Conservation (phyloP, 495 filamentous ascomycete genomes). For the Tuber calosporum region DNA sequence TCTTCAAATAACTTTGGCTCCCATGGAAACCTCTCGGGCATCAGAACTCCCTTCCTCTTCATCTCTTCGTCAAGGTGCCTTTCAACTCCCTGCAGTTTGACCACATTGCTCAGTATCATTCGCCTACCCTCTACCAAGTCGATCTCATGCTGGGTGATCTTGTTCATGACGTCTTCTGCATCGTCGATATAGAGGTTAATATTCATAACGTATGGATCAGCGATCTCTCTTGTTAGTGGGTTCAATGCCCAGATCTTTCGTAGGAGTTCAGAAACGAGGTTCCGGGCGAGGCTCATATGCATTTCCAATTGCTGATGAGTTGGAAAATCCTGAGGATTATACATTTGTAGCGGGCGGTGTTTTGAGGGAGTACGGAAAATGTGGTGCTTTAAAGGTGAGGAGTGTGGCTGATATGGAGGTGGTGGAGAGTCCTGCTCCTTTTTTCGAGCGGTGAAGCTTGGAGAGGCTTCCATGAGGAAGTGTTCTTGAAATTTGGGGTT, state of each 20-base stretch:
- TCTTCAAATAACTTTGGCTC: background rate
- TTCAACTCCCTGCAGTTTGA: background rate
- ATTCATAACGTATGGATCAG: constrained; percentile 1
- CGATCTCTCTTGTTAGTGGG: background rate
- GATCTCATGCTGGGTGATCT: background rate
- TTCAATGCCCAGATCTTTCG: background rate
- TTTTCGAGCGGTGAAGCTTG: background rate
- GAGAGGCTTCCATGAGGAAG: background rate
- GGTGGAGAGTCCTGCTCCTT: background rate
- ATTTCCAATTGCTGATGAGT: background rate
- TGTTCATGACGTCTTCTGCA: background rate
- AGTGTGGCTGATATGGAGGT: background rate
- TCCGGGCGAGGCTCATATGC: background rate
- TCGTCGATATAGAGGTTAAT: background rate
- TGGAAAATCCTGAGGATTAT: background rate
- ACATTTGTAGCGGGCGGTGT: background rate
- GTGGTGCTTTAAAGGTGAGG: background rate
- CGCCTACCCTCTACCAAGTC: background rate
- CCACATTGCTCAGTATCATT: background rate
- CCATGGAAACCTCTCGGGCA: background rate
- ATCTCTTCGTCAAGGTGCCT: background rate
- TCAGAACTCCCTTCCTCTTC: background rate
- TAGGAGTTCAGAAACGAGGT: background rate
- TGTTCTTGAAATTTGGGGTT: background rate
- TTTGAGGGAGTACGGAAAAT: background rate